phyloP scores from a whole-genome alignment of 1,139 yeast species.

The Taphrina sp. region DNA sequence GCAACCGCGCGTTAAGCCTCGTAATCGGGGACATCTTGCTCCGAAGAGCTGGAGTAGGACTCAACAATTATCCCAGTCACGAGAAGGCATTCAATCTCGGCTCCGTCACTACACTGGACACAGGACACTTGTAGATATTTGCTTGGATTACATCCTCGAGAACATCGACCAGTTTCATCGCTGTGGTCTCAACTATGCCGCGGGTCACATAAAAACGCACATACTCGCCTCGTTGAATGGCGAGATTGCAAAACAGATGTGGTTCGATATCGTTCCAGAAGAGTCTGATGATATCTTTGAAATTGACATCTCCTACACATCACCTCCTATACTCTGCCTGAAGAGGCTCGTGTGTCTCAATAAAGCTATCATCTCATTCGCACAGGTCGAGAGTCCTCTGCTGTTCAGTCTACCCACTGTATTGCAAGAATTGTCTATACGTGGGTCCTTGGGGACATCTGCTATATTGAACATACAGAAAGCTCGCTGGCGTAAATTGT shows the following conservation, averaged over 20 bases:
- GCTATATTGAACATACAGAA: not conserved
- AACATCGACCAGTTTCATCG: not conserved
- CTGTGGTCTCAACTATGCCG: slow-evolving; percentile 8
- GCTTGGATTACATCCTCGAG: not conserved
- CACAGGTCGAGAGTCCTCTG: slow-evolving; percentile 2
- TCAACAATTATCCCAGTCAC: no score
- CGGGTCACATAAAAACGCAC: slow-evolving; percentile 1
- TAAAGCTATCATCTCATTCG: not conserved
- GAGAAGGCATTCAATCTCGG: no score
- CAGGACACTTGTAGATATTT: slow-evolving; percentile 1
- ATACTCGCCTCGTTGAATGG: not conserved
- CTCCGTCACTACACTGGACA: not conserved
- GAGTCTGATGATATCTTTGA: slow-evolving; percentile 2
- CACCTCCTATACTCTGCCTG: not conserved
- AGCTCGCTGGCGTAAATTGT: slow-evolving; percentile 11
- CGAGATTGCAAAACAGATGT: not conserved
- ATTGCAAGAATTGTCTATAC: slow-evolving; percentile 4
- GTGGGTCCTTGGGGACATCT: not conserved
- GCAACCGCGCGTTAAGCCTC: slow-evolving; percentile 3
- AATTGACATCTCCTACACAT: slow-evolving; percentile 1
- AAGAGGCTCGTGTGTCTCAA: slow-evolving; percentile 1
- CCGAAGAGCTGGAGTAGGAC: slow-evolving; percentile 8
- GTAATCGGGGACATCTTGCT: slow-evolving; percentile 17
- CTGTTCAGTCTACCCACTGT: slow-evolving; percentile 4
- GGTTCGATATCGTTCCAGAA: slow-evolving; percentile 8